Conservation (phyloP, 306 rosid species). For the Cicer chorassanicum region DNA sequence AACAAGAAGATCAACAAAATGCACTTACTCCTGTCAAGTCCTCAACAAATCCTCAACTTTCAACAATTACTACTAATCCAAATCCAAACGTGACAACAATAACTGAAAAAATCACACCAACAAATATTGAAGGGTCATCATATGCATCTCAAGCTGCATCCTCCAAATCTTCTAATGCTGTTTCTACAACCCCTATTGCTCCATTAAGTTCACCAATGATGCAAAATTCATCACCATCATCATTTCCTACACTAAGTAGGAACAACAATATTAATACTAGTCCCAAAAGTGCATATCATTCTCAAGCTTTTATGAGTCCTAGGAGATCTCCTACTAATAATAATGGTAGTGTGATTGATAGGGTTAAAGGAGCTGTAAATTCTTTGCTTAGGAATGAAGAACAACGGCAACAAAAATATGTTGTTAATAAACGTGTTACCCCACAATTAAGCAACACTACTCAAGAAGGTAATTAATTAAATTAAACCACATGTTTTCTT, state of each 20-base stretch:
- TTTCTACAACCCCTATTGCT: conserved; percentile 37
- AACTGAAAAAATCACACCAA: conserved; percentile 50
- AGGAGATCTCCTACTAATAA: conserved; percentile 46
- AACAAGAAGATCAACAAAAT: conserved; percentile 38
- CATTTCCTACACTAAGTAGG: background rate
- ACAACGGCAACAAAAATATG: conserved; percentile 41
- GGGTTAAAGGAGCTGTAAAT: conserved; percentile 72
- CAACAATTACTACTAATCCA: conserved; percentile 2
- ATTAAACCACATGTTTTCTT: background rate
- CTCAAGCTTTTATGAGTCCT: conserved; percentile 49
- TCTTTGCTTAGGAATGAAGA: conserved; percentile 68
- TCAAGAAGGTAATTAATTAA: conserved; percentile 52
- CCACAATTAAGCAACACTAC: conserved; percentile 45
- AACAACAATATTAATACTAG: conserved; percentile 28
- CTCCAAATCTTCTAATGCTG: conserved; percentile 54
- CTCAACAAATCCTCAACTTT: conserved; percentile 28
- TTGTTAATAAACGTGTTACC: conserved; percentile 41
- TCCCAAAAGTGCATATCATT: background rate
- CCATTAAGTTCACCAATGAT: conserved; percentile 27
- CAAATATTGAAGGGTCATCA: conserved; percentile 46
- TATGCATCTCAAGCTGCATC: conserved; percentile 51
- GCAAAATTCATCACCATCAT: background rate
- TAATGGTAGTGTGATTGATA: conserved; percentile 62
- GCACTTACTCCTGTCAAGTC: conserved; percentile 21
- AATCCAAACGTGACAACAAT: conserved; percentile 24